phyloP scores from a whole-genome alignment of 768 basidiomycete genomes.

The Tulasnella sp. region DNA sequence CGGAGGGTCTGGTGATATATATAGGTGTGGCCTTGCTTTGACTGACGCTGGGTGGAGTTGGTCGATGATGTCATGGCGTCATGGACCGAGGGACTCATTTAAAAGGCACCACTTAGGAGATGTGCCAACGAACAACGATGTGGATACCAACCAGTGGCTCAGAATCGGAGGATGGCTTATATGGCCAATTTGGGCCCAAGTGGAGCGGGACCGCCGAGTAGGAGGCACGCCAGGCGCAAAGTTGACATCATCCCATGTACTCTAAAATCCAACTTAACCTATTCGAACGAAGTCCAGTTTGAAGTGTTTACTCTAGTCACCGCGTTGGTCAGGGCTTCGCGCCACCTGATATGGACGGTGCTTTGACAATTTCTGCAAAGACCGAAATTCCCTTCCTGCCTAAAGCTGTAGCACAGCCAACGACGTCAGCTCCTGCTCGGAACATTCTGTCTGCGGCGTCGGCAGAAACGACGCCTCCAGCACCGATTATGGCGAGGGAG shows the following conservation, averaged over 20 bases:
- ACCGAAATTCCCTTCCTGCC: slow-evolving; percentile 44
- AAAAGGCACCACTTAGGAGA: not conserved
- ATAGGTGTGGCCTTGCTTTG: not conserved
- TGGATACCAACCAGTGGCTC: not conserved
- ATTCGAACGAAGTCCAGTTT: not conserved
- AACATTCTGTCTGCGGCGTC: slow-evolving; percentile 64
- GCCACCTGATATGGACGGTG: not conserved
- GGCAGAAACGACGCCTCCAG: slow-evolving; percentile 71
- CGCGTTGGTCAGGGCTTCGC: not conserved
- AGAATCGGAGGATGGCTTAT: not conserved
- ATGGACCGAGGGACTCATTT: not conserved
- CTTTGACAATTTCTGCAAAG: slow-evolving; percentile 37
- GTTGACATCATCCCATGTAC: not conserved
- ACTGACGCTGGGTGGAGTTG: not conserved
- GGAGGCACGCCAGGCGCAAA: not conserved
- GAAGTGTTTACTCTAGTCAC: not conserved
- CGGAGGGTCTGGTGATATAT: not conserved
- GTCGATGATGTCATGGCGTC: not conserved
- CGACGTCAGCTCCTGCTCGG: slow-evolving; percentile 66
- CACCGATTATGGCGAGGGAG: slow-evolving; percentile 63
- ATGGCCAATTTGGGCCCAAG: not conserved
- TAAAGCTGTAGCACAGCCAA: slow-evolving; percentile 59
- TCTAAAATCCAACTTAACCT: not conserved
- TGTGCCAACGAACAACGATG: not conserved
- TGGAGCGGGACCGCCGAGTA: not conserved